Percentiles rank a stretch among this genome's conserved stretches.
Evolutionary conservation across 2,329 filamentous ascomycete genomes (phyloP).

Genomic region (Beauveria medogensis): DNA sequence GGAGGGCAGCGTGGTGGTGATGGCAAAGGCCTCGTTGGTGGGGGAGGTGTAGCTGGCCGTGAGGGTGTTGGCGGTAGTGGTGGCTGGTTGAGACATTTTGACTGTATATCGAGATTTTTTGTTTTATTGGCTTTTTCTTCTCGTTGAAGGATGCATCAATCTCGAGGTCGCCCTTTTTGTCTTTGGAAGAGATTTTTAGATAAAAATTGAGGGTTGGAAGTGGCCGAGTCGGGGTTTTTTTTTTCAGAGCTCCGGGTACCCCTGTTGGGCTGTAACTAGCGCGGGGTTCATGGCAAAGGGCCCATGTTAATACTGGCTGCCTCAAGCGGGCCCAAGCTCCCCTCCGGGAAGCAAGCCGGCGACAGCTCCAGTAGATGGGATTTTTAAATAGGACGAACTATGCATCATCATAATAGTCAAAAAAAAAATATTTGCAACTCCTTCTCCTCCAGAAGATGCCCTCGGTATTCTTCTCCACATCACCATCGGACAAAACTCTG

Average conservation of each 20-base stretch:
- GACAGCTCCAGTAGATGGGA: no score
- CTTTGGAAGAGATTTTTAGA: no score
- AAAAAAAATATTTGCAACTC: no score
- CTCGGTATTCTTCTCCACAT: background rate
- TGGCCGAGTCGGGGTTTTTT: no score
- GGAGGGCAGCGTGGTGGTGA: constrained; percentile 29
- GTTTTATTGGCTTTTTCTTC: background rate
- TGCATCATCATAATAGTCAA: background rate
- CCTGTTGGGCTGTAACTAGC: background rate
- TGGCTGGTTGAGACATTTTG: constrained; percentile 14
- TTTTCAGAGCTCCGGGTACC: no score
- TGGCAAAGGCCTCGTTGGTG: constrained; percentile 37
- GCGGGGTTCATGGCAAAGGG: no score
- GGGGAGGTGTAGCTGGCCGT: constrained; percentile 48
- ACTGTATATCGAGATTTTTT: background rate
- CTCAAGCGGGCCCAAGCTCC: background rate
- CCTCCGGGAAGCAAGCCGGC: background rate
- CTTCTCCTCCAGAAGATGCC: no score
- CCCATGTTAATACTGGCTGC: no score
- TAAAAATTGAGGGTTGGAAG: no score
- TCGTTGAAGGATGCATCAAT: background rate
- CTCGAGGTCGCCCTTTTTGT: no score
- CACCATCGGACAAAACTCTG: background rate
- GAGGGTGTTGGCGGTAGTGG: constrained; percentile 21
- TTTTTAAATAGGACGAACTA: no score